Evolutionary conservation across 768 basidiomycete genomes (phyloP), one percentile per base, ranked within the genome.

Genomic region (Tylopilus rubrobrunneus): DNA sequence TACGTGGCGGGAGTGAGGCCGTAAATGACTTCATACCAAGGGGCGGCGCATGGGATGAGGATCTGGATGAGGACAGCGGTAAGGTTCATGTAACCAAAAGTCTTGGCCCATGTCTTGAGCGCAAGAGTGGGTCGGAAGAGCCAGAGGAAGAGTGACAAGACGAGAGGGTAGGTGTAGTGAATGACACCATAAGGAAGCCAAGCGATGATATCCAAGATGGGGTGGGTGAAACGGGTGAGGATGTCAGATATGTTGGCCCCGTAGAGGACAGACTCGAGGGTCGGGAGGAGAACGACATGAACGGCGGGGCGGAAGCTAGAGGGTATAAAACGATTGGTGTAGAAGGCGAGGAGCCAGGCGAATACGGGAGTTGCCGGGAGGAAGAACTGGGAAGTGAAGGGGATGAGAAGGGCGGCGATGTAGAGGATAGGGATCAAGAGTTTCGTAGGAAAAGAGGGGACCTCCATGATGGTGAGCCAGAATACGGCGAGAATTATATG

Each of bases 181-280:
- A 85, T 76, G 45, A 98, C 81, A n/a, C 97, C 97, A 63, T 99
- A 99, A 0, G 97, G 95, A 1, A 98, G 66, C 97, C 96, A 98
- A 0, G 96, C 95, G 41, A 97, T 64, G 63, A 98, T 81, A 68
- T 98, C 96, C 56, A 99, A 84, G 41, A 92, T 60, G 15, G 94
- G 90, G 66, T 96, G 92, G 10, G 96, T 98, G 72, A 85, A 95
- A 17, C 93, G 82, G 23, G 96, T 98, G 55, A 98, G 85, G 68
- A 98, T 87, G 72, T 98, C 95, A 34, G 92, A 96, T 53, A 98
- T 93, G 72, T 98, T 98, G 51, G 95, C 96, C 2, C 97, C 97
- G 68, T 97, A 98, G 5, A 98, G 78, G 28, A 97, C 92, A 19
- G 89, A 84, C 67, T 99, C 97, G 49, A 98, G 82, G 0, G 96